Base-by-base conservation (phyloP, 2,329 filamentous ascomycete genomes). In the Ceratocystis cacaofunesta region DNA sequence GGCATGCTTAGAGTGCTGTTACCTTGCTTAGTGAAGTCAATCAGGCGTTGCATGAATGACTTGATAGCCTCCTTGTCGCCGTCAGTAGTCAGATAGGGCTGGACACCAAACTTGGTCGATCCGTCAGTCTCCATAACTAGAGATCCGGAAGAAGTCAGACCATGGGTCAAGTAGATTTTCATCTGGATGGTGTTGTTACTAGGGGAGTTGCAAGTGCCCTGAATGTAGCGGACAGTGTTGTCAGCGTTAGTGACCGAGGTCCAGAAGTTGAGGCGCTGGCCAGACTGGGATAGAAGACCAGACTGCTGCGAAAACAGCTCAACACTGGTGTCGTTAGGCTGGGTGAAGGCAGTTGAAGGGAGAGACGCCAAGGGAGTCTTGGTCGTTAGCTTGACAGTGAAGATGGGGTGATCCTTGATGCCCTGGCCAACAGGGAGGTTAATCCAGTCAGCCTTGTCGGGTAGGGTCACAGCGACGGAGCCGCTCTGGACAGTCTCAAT, bases 121-220 rank as follows among this genome's bases (percentile, higher is more conserved):
- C 88, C 77, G 15, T 76, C 78, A 62, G 78, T 75, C 44, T 79
- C 83, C 70, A 88, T 85, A 15, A 81, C 83, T 68, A 85, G 79
- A 52, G 80, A 76, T 52, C 85, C 85, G 48, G 83, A 78, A 15
- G 84, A 85, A 17, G 79, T 80, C 22, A 81, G 76, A 52, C 85
- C 85, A 64, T 84, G 82, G 43, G 84, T 84, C 44, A 88, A 83
- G 73, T 88, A 87, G 69, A 82, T 79, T 68, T 77, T 80, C 70
- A 84, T 78, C 15, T 77, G 79, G 72, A 82, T 80, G 43, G 79
- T 74, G 70, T 80, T 73, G 68, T 78, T 88, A 2, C 85, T 84
- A 65, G 75, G 77, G 70, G 85, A 85, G 70, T 86, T 87, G 75
- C 87, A 81, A 70, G 88, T 88, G 72, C 83, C 82, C 8, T 74